Percentiles rank a stretch among this genome's conserved stretches.
These are phyloP conservation scores for Metarhizium rileyi DNA, from an alignment of 2,329 filamentous ascomycete genomes.

Conservation along the genomic window DNA sequence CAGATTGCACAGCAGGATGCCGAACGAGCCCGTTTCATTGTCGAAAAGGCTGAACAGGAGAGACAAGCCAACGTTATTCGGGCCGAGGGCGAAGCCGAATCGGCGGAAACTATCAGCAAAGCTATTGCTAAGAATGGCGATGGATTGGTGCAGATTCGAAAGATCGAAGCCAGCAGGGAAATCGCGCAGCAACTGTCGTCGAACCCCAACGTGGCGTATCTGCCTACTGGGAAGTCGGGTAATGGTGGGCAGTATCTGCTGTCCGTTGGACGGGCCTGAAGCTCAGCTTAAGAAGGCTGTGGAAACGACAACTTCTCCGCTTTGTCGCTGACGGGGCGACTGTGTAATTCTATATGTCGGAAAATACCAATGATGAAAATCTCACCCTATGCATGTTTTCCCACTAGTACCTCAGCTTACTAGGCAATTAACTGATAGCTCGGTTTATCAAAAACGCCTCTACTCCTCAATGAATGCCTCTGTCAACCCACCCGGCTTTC, in stretches of 20 bases:
- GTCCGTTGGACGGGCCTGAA: constrained; percentile 36
- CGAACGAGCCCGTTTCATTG: constrained; percentile 93
- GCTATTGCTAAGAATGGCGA: constrained; percentile 90
- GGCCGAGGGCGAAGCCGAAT: constrained; percentile 95
- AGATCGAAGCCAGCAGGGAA: constrained; percentile 93
- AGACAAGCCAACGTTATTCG: constrained; percentile 97
- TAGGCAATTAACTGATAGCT: neutral
- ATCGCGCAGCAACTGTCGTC: constrained; percentile 81
- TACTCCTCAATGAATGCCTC: constrained; percentile 28
- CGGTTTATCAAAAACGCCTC: neutral
- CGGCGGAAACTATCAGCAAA: constrained; percentile 87
- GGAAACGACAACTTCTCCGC: constrained; percentile 2
- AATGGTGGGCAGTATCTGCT: constrained; percentile 42
- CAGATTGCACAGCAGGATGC: constrained; percentile 99
- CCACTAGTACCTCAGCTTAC: neutral
- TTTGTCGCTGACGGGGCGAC: constrained; percentile 16
- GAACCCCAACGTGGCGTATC: constrained; percentile 94
- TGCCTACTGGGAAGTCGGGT: constrained; percentile 68
- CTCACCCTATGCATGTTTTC: neutral
- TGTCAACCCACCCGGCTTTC: constrained; percentile 21
- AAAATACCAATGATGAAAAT: neutral
- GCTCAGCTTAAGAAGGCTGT: constrained; percentile 4
- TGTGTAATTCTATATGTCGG: constrained; percentile 26
- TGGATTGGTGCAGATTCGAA: constrained; percentile 88
- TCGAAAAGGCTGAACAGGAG: constrained; percentile 98